Conservation (phyloP, 768 basidiomycete species). For the Termitomyces sp. region DNA sequence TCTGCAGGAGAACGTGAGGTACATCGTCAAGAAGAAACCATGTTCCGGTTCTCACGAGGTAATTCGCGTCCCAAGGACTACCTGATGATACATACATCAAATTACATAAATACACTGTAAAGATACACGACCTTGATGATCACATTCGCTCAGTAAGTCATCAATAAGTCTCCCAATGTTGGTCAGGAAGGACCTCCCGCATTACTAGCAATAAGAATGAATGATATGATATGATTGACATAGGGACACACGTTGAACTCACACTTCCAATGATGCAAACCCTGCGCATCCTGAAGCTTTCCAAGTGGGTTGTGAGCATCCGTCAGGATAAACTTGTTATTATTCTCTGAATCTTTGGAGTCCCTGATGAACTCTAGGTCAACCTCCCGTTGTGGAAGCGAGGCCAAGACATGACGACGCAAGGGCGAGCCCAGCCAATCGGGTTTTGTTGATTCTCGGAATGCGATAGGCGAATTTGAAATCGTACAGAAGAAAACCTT, state of each 20-base stretch:
- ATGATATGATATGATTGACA: not conserved
- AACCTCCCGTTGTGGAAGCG: constrained; percentile 50
- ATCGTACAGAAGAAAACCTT: constrained; percentile 84
- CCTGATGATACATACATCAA: not conserved
- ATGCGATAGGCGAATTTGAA: constrained; percentile 45
- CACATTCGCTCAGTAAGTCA: not conserved
- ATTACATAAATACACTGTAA: not conserved
- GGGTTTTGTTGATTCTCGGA: constrained; percentile 45
- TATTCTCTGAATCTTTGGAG: constrained; percentile 26
- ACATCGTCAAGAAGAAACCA: not conserved
- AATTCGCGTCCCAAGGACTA: not conserved
- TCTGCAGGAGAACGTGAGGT: not conserved
- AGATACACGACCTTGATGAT: not conserved
- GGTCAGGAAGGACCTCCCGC: constrained; percentile 67
- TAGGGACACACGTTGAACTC: constrained; percentile 20
- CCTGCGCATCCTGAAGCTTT: constrained; percentile 59
- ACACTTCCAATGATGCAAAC: constrained; percentile 75
- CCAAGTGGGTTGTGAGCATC: constrained; percentile 61
- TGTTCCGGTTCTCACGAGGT: not conserved
- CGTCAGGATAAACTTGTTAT: constrained; percentile 47
- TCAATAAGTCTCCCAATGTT: constrained; percentile 77
- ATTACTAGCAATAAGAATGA: constrained; percentile 46
- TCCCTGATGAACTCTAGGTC: constrained; percentile 36
- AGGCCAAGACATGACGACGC: constrained; percentile 53
- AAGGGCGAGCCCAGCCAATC: constrained; percentile 71